Evolutionary conservation across 768 basidiomycete genomes (phyloP).

Genomic region (Mycena epipterygia): DNA sequence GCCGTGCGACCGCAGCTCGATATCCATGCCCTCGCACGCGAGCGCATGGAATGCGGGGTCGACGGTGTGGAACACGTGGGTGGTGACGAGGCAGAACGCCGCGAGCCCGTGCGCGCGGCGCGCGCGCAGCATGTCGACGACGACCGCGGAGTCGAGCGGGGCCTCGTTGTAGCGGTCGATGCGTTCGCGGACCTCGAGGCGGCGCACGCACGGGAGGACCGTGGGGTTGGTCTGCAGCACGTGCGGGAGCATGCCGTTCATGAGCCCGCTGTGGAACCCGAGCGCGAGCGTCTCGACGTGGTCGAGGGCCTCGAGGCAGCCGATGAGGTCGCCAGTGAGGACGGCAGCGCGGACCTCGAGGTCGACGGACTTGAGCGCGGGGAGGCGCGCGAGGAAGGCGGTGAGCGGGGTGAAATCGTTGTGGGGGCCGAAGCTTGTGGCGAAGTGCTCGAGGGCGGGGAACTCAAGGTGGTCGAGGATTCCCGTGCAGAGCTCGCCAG

Average conservation of each 20-base stretch:
- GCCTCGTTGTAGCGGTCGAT: slow-evolving; percentile 36
- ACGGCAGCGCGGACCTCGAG: slow-evolving; percentile 18
- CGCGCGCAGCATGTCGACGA: slow-evolving; percentile 26
- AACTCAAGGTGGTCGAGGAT: slow-evolving; percentile 21
- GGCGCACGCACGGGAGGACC: slow-evolving; percentile 14
- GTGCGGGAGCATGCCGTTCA: slow-evolving; percentile 20
- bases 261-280: slow-evolving; percentile 22
- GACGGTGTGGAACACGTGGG: slow-evolving; percentile 4
- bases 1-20: slow-evolving; percentile 25
- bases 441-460: slow-evolving; percentile 13
- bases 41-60: slow-evolving; percentile 12
- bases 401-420: slow-evolving; percentile 21
- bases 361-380: slow-evolving; percentile 3
- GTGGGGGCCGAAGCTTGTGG: background rate
- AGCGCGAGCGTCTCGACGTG: slow-evolving; percentile 6
- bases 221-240: slow-evolving; percentile 11
- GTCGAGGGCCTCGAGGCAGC: slow-evolving; percentile 9
- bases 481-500: slow-evolving; percentile 16
- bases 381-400: slow-evolving; percentile 8
- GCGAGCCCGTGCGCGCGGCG: slow-evolving; percentile 15
- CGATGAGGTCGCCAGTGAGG: background rate
- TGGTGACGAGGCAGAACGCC: slow-evolving; percentile 24
- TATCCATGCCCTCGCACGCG: slow-evolving; percentile 27
- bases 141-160: background rate
- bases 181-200: slow-evolving; percentile 22